These are phyloP conservation scores for Oropetium thomaeum DNA, from an alignment of 176 grass and related monocot species.

Conservation along the genomic window DNA sequence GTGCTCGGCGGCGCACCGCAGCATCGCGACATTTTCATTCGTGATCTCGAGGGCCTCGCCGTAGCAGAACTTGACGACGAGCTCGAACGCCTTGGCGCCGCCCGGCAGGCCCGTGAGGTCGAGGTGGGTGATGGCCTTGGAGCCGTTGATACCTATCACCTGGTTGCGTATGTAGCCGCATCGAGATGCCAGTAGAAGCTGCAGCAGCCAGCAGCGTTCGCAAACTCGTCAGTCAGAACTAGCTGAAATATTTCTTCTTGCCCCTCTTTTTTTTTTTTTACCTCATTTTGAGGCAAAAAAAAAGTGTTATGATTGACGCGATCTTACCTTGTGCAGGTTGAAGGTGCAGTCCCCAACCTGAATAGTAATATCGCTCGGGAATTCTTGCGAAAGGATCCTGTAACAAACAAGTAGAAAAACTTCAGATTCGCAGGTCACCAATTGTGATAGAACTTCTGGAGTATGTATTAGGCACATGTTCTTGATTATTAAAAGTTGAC, in stretches of 20 bases:
- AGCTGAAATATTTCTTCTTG: neutral
- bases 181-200: constrained; percentile 66
- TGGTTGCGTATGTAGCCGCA: constrained; percentile 71
- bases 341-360: constrained; percentile 58
- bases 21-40: constrained; percentile 62
- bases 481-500: neutral
- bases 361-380: constrained; percentile 64
- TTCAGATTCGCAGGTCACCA: neutral
- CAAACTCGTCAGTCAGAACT: neutral
- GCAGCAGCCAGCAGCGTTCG: constrained; percentile 12
- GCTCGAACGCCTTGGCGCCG: constrained; percentile 65
- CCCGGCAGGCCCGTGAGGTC: constrained; percentile 68
- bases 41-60: constrained; percentile 72
- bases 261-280: too few relatives aligned
- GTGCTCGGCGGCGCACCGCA: constrained; percentile 75
- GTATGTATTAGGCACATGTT: too few relatives aligned
- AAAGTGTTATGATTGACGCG: too few relatives aligned
- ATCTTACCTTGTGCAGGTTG: constrained; percentile 70
- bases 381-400: constrained; percentile 83
- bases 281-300: too few relatives aligned
- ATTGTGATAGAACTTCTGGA: neutral
- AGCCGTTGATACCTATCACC: constrained; percentile 27
- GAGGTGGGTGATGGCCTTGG: constrained; percentile 29
- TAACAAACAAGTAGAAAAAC: neutral
- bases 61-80: constrained; percentile 71